Conservation (phyloP, 1,284 basidiomycete genomes). For the Erythrobasidium hasegawianum region DNA sequence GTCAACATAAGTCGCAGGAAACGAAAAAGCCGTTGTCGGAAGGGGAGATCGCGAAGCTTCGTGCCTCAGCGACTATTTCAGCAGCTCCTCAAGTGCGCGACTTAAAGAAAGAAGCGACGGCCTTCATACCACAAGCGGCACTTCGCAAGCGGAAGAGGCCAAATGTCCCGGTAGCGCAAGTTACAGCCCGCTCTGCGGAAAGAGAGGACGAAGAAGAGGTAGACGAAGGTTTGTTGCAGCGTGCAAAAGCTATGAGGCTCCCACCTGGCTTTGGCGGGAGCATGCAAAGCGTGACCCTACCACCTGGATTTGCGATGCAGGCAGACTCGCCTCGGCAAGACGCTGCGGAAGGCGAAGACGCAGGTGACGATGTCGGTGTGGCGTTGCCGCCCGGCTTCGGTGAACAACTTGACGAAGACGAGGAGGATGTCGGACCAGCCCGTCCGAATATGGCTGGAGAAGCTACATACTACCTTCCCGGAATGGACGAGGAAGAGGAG, state of each 20-base stretch:
- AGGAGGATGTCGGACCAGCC: neutral
- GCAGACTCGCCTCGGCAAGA: neutral
- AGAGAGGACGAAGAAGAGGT: neutral
- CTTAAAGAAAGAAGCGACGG: constrained; percentile 83
- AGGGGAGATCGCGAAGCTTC: constrained; percentile 2
- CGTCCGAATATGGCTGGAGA: neutral
- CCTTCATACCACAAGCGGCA: constrained; percentile 67
- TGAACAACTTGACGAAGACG: neutral
- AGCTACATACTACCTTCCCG: neutral
- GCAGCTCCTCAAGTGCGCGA: constrained; percentile 81
- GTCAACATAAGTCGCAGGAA: constrained; percentile 37
- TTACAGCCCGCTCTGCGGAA: too few species aligned
- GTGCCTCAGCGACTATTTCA: constrained; percentile 63
- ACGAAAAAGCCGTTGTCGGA: constrained; percentile 15
- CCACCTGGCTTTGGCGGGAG: constrained; percentile 22
- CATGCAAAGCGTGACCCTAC: neutral
- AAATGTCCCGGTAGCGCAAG: too few species aligned
- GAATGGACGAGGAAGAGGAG: neutral
- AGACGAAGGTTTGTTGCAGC: neutral
- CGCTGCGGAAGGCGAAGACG: neutral
- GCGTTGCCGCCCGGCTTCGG: neutral
- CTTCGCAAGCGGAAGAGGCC: constrained; percentile 44
- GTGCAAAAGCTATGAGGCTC: constrained; percentile 1
- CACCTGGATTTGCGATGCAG: constrained; percentile 1
- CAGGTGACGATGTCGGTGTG: neutral